Conservation (phyloP, 2,329 filamentous ascomycete species). For the Aphanocladium album region DNA sequence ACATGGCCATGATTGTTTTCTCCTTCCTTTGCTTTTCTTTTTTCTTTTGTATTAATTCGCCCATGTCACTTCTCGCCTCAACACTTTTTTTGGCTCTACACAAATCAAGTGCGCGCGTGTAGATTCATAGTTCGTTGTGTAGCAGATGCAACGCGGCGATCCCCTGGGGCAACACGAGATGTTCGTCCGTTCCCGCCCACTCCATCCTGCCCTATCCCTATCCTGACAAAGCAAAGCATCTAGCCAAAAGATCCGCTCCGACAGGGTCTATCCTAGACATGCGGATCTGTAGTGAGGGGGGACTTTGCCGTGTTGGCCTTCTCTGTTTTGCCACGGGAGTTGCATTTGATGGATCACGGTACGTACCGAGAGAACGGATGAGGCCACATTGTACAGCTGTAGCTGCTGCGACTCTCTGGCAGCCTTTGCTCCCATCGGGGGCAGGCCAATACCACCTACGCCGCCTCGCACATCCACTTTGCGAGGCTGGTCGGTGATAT, state of each 20-base stretch:
- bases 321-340: not conserved
- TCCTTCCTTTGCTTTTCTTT: not conserved
- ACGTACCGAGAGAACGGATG: conserved; percentile 5
- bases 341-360: not conserved
- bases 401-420: not conserved
- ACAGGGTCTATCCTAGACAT: not conserved
- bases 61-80: not conserved
- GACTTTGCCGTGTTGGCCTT: not conserved
- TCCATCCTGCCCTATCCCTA: not conserved
- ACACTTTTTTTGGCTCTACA: not conserved
- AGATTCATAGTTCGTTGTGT: not conserved
- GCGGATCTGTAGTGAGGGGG: not conserved
- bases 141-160: not conserved
- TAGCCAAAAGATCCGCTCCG: not conserved
- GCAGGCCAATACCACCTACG: not conserved
- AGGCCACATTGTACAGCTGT: not conserved
- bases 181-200: not conserved
- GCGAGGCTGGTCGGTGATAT: not conserved
- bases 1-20: conserved; percentile 2
- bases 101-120: not conserved
- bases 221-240: not conserved
- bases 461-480: not conserved
- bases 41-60: not conserved
- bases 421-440: not conserved
- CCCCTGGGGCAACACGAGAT: not conserved